Base-by-base conservation (phyloP, 139 green algal species). In the Asterochloris erici region DNA sequence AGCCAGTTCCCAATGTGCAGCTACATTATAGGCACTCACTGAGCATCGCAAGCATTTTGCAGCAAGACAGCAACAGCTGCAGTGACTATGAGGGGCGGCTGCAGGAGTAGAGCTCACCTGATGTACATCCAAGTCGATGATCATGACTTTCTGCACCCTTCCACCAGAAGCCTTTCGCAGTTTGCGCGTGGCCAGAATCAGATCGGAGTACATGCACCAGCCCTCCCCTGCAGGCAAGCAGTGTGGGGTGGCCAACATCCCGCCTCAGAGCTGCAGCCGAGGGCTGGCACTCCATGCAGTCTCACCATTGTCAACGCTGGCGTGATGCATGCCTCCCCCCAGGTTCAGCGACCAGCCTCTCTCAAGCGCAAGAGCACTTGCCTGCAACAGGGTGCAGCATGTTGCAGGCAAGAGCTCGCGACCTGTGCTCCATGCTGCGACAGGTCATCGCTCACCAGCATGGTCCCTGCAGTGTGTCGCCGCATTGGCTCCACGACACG, bases 241-340 rank as follows among this genome's bases (percentile, higher is more conserved):
- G 73, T 78, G n/a, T n/a, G n/a, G n/a, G n/a, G n/a, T n/a, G n/a
- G n/a, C n/a, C n/a, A 24, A 73, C 19, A 4, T 73, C 21, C 66
- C 19, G 21, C 19, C 66, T 73, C 66, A 24, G 23, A 73, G 66
- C 21, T 26, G 23, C 66, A 73, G 66, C 21, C 9, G 66, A 73
- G 66, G 66, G 19, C 21, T 24, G 21, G 19, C 23, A 24, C 66
- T 26, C 2, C 66, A 26, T 26, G 21, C 23, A 73, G 23, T 73
- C 23, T n/a, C 68, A 70, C 68, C 63, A 27, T 38, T 73, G 14
- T 66, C 24, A 61, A 38, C 21, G 19, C n/a, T 63, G 10, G 92
- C 93, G 75, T 97, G 94, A 79, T 96, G 93, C 91, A 96, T 94
- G 78, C 93, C 93, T 21, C 93, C 93, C 9, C 93, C 93, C 11